A percentile compares a stretch with the other conserved stretches of the same genome.
These are phyloP conservation scores for Arthrobotrys conoides DNA, from an alignment of 2,329 filamentous ascomycete genomes.

Conservation along the genomic window DNA sequence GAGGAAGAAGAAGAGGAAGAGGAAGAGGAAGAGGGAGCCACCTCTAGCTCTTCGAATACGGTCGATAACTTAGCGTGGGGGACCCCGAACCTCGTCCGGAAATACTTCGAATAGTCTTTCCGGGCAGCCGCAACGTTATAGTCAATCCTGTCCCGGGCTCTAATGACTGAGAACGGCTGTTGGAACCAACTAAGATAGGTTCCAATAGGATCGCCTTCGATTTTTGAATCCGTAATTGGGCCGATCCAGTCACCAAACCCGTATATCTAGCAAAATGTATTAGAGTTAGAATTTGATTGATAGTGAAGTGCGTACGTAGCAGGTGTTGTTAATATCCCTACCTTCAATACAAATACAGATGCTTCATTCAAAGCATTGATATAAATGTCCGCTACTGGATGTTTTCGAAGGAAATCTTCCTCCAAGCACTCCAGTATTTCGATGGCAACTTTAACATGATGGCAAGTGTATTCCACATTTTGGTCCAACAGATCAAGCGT, in stretches of 20 bases:
- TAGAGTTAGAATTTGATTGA: neutral
- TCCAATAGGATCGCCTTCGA: conserved; percentile 20
- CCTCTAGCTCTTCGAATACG: neutral
- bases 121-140: neutral
- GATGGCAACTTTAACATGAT: conserved; percentile 10
- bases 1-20: neutral
- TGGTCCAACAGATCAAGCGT: neutral
- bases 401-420: conserved; percentile 1
- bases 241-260: conserved; percentile 20
- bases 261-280: conserved; percentile 16
- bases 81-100: neutral
- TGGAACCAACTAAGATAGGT: conserved; percentile 21
- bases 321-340: neutral
- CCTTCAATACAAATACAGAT: conserved; percentile 11
- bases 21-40: neutral
- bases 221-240: neutral
- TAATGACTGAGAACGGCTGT: conserved; percentile 4
- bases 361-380: conserved; percentile 17
- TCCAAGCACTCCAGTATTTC: conserved; percentile 13
- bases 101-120: neutral
- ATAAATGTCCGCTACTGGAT: neutral
- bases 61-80: neutral
- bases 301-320: neutral
- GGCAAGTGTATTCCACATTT: neutral
- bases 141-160: neutral